These are phyloP conservation scores for Aotearoamyces nothofagi DNA, from an alignment of 2,329 filamentous ascomycete genomes.

Conservation along the genomic window DNA sequence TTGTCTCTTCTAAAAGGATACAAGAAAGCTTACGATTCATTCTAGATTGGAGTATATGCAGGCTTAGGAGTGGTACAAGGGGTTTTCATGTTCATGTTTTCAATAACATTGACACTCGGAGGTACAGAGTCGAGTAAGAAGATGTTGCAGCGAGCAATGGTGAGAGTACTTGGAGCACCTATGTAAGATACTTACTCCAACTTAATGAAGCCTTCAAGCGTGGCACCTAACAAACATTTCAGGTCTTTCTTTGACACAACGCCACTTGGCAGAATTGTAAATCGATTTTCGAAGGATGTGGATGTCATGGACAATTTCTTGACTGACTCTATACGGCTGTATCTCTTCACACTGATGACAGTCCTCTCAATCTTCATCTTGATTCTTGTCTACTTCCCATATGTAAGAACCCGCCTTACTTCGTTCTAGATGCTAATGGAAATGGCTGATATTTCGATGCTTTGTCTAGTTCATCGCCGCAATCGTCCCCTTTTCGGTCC, in stretches of 20 bases:
- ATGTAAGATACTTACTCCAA: conserved; percentile 26
- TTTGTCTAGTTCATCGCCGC: conserved; percentile 53
- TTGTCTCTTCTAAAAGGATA: too few relatives aligned
- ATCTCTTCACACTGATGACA: conserved; percentile 70
- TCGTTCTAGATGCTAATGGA: conserved; percentile 4
- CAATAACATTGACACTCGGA: too few relatives aligned
- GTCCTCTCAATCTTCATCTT: conserved; percentile 73
- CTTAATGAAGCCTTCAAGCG: background rate
- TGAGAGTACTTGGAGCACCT: conserved; percentile 43
- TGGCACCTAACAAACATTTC: background rate
- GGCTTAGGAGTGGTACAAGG: too few relatives aligned
- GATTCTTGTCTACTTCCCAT: conserved; percentile 88
- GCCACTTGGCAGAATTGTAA: conserved; percentile 44
- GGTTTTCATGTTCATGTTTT: too few relatives aligned
- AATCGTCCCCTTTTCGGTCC: conserved; percentile 39
- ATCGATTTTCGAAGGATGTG: conserved; percentile 30
- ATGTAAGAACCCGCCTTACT: conserved; percentile 20
- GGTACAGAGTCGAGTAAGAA: conserved; percentile 39
- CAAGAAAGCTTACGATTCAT: too few relatives aligned
- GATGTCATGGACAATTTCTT: conserved; percentile 38
- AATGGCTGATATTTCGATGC: too few relatives aligned
- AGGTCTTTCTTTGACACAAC: conserved; percentile 56
- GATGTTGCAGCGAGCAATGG: conserved; percentile 48
- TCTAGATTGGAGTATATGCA: too few relatives aligned
- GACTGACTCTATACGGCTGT: conserved; percentile 83